These are phyloP conservation scores for Fusarium sororula DNA, from an alignment of 2,329 filamentous ascomycete species.

Conservation along the genomic window DNA sequence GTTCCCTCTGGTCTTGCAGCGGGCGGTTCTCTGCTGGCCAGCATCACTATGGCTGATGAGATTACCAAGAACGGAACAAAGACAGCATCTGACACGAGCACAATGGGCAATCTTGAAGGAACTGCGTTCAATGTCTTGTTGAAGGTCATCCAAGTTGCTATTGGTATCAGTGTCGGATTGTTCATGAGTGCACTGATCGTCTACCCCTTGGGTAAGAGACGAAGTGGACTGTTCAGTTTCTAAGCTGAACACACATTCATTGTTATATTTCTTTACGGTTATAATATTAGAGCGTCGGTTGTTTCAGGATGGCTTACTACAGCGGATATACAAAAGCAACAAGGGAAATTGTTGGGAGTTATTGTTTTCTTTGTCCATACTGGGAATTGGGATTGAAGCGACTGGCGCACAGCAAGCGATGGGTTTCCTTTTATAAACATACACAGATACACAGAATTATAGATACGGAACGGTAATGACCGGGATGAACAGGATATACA, in stretches of 20 bases:
- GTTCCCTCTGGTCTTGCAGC: conserved; percentile 71
- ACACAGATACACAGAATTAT: background rate
- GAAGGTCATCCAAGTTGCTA: conserved; percentile 68
- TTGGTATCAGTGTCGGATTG: conserved; percentile 69
- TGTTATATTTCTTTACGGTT: background rate
- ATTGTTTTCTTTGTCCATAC: background rate
- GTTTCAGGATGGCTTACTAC: background rate
- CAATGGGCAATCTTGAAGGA: conserved; percentile 49
- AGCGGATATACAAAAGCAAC: conserved; percentile 1
- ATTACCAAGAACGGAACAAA: conserved; percentile 57
- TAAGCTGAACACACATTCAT: conserved; percentile 38
- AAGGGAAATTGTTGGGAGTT: background rate
- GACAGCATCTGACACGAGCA: conserved; percentile 35
- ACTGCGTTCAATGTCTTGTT: conserved; percentile 64
- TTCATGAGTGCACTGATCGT: conserved; percentile 65
- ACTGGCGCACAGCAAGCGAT: conserved; percentile 33
- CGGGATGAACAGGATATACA: conserved; percentile 7
- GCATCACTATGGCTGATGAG: conserved; percentile 65
- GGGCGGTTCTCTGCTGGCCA: conserved; percentile 66
- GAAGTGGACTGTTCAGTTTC: conserved; percentile 66
- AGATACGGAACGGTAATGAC: conserved; percentile 19
- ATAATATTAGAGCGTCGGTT: background rate
- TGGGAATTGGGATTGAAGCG: background rate
- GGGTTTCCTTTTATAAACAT: conserved; percentile 1
- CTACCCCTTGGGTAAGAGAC: conserved; percentile 65